Conservation (phyloP, 257 asterid genomes). For the Solanum sejunctum region DNA sequence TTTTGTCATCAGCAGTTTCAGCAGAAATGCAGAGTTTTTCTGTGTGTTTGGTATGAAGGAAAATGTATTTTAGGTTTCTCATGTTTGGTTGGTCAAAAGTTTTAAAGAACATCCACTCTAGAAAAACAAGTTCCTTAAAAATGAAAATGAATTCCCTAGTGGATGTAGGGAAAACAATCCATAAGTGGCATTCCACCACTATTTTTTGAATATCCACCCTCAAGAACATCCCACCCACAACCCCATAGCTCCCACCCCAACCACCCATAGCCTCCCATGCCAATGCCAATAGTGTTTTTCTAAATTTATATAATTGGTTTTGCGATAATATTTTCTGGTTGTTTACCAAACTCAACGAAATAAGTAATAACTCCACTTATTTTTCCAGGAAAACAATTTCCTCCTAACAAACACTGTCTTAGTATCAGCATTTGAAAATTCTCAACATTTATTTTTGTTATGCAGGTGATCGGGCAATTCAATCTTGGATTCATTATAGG, state of each 20-base stretch:
- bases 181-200: not conserved
- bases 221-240: not conserved
- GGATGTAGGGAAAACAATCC: not conserved
- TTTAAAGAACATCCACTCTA: not conserved
- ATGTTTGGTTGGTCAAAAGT: not conserved
- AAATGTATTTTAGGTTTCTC: not conserved
- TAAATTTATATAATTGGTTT: not conserved
- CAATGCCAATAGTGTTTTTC: not conserved
- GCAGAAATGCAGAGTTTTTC: not conserved
- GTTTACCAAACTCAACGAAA: not conserved
- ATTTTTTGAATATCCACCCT: not conserved
- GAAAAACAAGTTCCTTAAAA: not conserved
- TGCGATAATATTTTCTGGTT: not conserved
- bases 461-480: slow-evolving; percentile 93
- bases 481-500: slow-evolving; percentile 95
- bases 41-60: not conserved
- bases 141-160: not conserved
- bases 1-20: not conserved
- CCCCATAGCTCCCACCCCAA: not conserved
- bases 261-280: not conserved
- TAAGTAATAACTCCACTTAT: not conserved
- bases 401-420: not conserved
- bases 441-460: not conserved
- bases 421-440: not conserved
- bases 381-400: not conserved